A percentile compares a stretch with the other conserved stretches of the same genome.
Evolutionary conservation across 768 basidiomycete genomes (phyloP).

Genomic region (Lentinula edodes): DNA sequence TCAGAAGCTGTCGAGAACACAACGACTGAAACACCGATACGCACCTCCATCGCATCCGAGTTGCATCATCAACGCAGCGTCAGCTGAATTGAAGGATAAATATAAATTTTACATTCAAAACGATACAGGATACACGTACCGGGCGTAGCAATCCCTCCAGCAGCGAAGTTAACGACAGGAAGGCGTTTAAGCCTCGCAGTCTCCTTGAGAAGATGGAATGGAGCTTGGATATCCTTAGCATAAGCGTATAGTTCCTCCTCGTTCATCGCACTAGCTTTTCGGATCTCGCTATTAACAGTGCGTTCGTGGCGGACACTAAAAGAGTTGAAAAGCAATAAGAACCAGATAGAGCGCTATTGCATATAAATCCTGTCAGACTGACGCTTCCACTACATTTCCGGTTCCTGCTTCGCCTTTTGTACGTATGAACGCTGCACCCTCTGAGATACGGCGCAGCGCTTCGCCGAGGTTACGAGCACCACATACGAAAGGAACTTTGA

Average conservation of each 20-base stretch:
- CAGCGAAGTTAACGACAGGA: conserved; percentile 96
- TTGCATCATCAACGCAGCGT: conserved; percentile 99
- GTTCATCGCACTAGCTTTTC: conserved; percentile 79
- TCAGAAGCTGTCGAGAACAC: background rate
- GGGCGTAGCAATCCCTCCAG: conserved; percentile 89
- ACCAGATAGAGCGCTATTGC: background rate
- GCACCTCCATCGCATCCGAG: conserved; percentile 93
- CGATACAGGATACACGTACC: conserved; percentile 36
- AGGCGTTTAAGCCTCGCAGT: conserved; percentile 89
- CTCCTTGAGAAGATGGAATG: conserved; percentile 94
- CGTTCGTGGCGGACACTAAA: conserved; percentile 79
- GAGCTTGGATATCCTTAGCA: conserved; percentile 89
- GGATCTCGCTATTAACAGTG: conserved; percentile 77
- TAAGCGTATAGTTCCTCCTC: conserved; percentile 94
- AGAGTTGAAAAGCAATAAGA: background rate
- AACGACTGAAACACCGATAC: background rate
- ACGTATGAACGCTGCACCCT: conserved; percentile 97
- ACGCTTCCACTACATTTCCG: conserved; percentile 85
- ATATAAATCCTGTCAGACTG: background rate
- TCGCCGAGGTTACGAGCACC: conserved; percentile 95
- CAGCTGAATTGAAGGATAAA: conserved; percentile 43
- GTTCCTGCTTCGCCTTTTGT: conserved; percentile 94
- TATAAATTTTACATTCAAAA: background rate
- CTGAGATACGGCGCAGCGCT: conserved; percentile 91
- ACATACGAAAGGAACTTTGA: conserved; percentile 95